These are phyloP conservation scores for Pythium periplocum DNA, from an alignment of 352 stramenopile species.

Conservation along the genomic window DNA sequence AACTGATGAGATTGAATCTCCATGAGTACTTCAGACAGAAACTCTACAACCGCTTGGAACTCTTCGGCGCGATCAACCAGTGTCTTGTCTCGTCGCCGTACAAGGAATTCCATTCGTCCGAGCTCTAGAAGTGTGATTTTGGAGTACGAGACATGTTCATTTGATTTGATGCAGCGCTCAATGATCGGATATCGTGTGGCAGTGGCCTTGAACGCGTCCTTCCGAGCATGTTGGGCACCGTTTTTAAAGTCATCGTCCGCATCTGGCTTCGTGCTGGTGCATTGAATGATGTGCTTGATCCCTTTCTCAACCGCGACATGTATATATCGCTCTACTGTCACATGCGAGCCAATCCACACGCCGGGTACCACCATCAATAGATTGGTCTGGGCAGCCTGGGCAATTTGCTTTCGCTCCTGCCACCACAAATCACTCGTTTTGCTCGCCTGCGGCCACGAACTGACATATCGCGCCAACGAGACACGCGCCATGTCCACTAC, in stretches of 20 bases:
- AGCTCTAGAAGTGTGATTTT: slow-evolving; percentile 12
- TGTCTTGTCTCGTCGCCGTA: slow-evolving; percentile 9
- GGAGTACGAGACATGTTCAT: neutral
- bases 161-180: too few relatives aligned
- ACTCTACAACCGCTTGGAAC: too few relatives aligned
- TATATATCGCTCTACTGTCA: slow-evolving; percentile 15
- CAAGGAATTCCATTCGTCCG: slow-evolving; percentile 14
- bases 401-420: slow-evolving; percentile 7
- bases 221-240: slow-evolving; percentile 1
- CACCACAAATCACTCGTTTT: slow-evolving; percentile 10
- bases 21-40: too few relatives aligned
- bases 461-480: slow-evolving; percentile 9
- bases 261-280: slow-evolving; percentile 3
- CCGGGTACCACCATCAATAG: slow-evolving; percentile 29
- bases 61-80: neutral
- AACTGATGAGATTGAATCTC: too few relatives aligned
- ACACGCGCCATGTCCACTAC: slow-evolving; percentile 5
- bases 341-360: slow-evolving; percentile 28
- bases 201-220: neutral
- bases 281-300: slow-evolving; percentile 19
- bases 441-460: slow-evolving; percentile 5
- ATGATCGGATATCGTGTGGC: neutral
- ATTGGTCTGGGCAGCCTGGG: slow-evolving; percentile 17
- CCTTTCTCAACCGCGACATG: slow-evolving; percentile 7
- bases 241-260: slow-evolving; percentile 13